Percentiles rank a stretch among this genome's conserved stretches.
Evolutionary conservation across 2,329 filamentous ascomycete genomes (phyloP).

Genomic region (Stemphylium vesicarium): DNA sequence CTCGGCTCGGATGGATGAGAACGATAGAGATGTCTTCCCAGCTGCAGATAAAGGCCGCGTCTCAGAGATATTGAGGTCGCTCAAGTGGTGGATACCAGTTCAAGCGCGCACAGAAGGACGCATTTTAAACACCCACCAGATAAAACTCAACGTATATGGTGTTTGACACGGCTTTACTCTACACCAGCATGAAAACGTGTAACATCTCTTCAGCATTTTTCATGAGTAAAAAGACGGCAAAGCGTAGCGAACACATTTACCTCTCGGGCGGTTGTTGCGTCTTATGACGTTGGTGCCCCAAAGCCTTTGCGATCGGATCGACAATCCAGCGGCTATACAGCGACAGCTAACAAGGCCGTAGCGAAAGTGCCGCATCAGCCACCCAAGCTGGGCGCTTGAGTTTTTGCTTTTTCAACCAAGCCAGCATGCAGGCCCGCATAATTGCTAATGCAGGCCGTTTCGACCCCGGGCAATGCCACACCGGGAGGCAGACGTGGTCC

Average conservation of each 20-base stretch:
- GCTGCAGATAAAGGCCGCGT: neutral
- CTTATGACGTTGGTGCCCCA: neutral
- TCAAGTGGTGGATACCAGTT: neutral
- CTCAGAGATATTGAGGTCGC: neutral
- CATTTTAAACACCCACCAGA: too few relatives aligned
- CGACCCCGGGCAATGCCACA: constrained; percentile 13
- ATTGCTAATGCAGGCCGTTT: constrained; percentile 16
- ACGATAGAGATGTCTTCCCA: neutral
- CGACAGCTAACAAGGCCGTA: constrained; percentile 1
- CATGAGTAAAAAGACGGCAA: neutral
- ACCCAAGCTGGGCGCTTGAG: constrained; percentile 3
- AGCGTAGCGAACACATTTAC: neutral
- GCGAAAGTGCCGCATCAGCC: constrained; percentile 14
- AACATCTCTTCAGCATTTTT: neutral
- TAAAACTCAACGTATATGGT: too few relatives aligned
- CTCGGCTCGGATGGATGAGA: neutral
- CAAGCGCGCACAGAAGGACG: neutral
- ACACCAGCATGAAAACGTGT: too few relatives aligned
- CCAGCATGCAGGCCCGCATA: constrained; percentile 7
- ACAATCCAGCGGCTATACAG: constrained; percentile 1
- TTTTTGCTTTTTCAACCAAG: constrained; percentile 5
- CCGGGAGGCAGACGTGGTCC: constrained; percentile 10
- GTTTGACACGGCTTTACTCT: too few relatives aligned
- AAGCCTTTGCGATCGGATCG: constrained; percentile 3
- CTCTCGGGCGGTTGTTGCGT: neutral